Conservation (phyloP, 1,284 basidiomycete genomes). For the Pseudozyma hubeiensis region DNA sequence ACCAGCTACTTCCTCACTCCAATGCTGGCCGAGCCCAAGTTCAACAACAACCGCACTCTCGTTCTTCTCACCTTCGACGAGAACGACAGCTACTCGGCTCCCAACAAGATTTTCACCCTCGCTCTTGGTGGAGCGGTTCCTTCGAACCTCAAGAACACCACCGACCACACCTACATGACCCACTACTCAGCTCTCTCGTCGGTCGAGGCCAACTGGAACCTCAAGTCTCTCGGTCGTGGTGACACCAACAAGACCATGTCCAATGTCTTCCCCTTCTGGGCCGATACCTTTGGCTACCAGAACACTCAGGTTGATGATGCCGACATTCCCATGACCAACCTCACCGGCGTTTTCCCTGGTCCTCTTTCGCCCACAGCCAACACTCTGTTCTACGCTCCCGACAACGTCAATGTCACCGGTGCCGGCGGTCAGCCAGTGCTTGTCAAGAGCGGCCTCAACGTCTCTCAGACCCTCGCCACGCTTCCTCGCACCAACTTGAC, state of each 20-base stretch:
- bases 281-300: slow-evolving; percentile 68
- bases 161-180: slow-evolving; percentile 69
- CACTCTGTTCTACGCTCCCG: slow-evolving; percentile 66
- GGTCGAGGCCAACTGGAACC: slow-evolving; percentile 75
- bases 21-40: slow-evolving; percentile 71
- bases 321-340: slow-evolving; percentile 64
- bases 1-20: slow-evolving; percentile 74
- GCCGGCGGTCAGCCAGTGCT: slow-evolving; percentile 65
- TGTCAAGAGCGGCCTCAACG: slow-evolving; percentile 52
- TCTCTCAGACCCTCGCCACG: slow-evolving; percentile 47
- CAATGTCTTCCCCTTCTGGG: slow-evolving; percentile 73
- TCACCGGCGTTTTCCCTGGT: slow-evolving; percentile 67
- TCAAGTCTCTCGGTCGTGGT: slow-evolving; percentile 53
- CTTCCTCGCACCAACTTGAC: slow-evolving; percentile 51
- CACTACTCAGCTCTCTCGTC: slow-evolving; percentile 77
- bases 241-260: slow-evolving; percentile 67
- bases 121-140: slow-evolving; percentile 53
- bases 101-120: slow-evolving; percentile 64
- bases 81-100: slow-evolving; percentile 71
- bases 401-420: slow-evolving; percentile 58
- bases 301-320: slow-evolving; percentile 43
- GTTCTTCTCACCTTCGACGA: slow-evolving; percentile 75
- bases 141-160: slow-evolving; percentile 35
- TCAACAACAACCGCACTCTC: slow-evolving; percentile 74
- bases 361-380: slow-evolving; percentile 51